Conservation (phyloP, 306 rosid species). For the Malus sieversii region DNA sequence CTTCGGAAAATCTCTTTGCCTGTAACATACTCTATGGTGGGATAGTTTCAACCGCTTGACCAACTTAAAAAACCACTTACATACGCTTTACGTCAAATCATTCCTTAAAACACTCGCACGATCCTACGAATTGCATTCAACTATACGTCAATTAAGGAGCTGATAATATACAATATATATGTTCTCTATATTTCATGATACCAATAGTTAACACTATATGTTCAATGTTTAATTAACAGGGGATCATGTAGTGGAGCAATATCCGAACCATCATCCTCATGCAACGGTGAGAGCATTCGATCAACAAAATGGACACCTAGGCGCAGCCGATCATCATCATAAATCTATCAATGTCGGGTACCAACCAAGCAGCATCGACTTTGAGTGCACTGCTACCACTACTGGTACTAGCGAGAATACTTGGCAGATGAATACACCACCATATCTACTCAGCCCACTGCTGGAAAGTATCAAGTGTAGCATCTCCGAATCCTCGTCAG, state of each 20-base stretch:
- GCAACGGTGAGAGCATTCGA: slow-evolving; percentile 16
- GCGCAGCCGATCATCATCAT: slow-evolving; percentile 4
- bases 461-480: slow-evolving; percentile 11
- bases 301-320: slow-evolving; percentile 15
- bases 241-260: slow-evolving; percentile 33
- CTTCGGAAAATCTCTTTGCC: too few relatives aligned
- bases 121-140: too few relatives aligned
- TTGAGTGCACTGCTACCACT: slow-evolving; percentile 11
- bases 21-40: too few relatives aligned
- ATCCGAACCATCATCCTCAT: slow-evolving; percentile 7
- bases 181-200: not conserved
- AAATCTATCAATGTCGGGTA: slow-evolving; percentile 16
- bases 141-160: too few relatives aligned
- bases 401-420: slow-evolving; percentile 1
- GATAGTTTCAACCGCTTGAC: too few relatives aligned
- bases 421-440: slow-evolving; percentile 28
- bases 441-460: slow-evolving; percentile 4
- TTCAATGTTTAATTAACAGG: not conserved
- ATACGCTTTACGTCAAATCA: too few relatives aligned
- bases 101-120: too few relatives aligned
- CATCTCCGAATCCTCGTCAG: slow-evolving; percentile 38
- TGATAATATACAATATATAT: too few relatives aligned
- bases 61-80: too few relatives aligned
- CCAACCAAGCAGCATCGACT: slow-evolving; percentile 12
- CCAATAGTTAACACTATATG: too few relatives aligned